Base-by-base conservation (phyloP, 2,329 filamentous ascomycete genomes). In the Talaromyces amestolkiae region DNA sequence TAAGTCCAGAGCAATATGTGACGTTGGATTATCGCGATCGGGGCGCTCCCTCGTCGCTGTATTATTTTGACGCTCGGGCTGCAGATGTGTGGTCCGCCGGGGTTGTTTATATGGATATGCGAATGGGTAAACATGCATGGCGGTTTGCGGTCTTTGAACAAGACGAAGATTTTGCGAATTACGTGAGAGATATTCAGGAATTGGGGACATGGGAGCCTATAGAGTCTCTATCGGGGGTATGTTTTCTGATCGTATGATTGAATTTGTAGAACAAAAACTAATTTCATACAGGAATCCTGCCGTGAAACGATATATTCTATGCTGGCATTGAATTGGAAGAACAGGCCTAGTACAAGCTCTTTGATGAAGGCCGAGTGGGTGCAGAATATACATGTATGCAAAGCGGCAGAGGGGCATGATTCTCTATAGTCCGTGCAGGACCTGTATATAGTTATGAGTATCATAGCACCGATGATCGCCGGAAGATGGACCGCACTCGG, bases 301-400 rank as follows among this genome's bases (percentile, higher is more conserved):
- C 89, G 92, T 66, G 96, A 96, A 72, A 92, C 96, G 70, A 95
- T 96, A 74, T 96, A 96, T 80, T 95, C 91, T n/a, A 94, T 96
- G 68, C 84, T 96, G 41, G 92, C 96, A 73, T 92, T 92, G 41
- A 93, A 94, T 74, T 91, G 92, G 19, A 85, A 85, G 54, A 87
- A 92, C 67, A 90, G 92, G 71, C 91, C 96, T 73, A 94, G 90
- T 13, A 92, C 91, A 61, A 91, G 91, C 49, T 92, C 96, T 78
- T 90, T 96, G 64, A 86, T 96, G 71, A 93, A 93, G 77, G 96
- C 91, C 1, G 92, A 96, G 79, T 96, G 92, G 92, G 91, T 92
- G 70, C 89, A 92, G 70, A 91, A 93, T 76, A 93, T 95, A 78
- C 92, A 91, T 79, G 85, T 96, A 62, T 96, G 92, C 82, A 92